Base-by-base conservation (phyloP, 805 yeast species). In the Scheffersomyces ergatensis region DNA sequence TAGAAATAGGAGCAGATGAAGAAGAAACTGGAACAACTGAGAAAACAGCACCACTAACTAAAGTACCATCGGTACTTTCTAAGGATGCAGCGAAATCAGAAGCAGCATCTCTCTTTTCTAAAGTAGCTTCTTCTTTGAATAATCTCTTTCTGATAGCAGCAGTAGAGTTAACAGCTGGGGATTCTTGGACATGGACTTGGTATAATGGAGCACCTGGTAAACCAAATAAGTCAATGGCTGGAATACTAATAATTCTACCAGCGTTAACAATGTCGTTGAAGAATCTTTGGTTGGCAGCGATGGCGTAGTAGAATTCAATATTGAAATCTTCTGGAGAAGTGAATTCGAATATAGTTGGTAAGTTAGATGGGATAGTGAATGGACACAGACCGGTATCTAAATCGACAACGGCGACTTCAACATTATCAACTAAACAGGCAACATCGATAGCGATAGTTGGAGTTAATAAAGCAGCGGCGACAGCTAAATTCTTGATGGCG, bases 61-160 rank as follows among this genome's bases (percentile, higher is more conserved):
- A 29, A 31, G 54, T 40, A 52, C 69, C 71, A 35, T 40, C 49
- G 27, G 44, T 20, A 17, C 45, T 20, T 33, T 45, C 52, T 33
- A 51, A 43, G 17, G 49, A 51, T 32, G 49, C 49, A 45, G 56
- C 50, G 27, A 57, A 50, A 49, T 67, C 71, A 29, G 54, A 59
- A 37, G 48, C 45, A 20, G 55, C 68, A 45, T 62, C 72, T 55
- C 65, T 65, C 51, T 57, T 56, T 40, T 45, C 50, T n/a, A 55
- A 31, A 29, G 45, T 40, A 31, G 51, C 45, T n/a, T n/a, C 17
- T 27, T 49, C 53, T 45, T 50, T 51, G 43, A 60, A 51, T 40
- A 64, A 57, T 63, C 73, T 65, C 55, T 55, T 67, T 58, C 66
- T 65, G 55, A 65, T 51, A 27, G 67, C 67, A 44, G 63, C 61